Evolutionary conservation across 2,329 filamentous ascomycete species (phyloP).

Genomic region (Pseudocercospora macadamiae): DNA sequence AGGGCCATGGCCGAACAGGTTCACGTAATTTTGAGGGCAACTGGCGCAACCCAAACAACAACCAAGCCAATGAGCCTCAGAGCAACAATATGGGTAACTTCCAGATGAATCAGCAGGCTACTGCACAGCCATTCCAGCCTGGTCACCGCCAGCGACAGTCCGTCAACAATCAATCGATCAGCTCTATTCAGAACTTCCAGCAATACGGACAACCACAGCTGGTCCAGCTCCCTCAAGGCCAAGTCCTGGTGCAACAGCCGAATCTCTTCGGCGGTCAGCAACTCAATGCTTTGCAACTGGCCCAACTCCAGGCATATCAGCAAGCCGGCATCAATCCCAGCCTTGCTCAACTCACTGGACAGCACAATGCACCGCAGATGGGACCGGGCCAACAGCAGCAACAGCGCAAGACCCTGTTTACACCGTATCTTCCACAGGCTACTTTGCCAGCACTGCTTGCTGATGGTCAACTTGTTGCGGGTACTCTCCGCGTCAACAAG

Average conservation of each 20-base stretch:
- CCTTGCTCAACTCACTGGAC: slow-evolving; percentile 48
- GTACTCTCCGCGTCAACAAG: slow-evolving; percentile 97
- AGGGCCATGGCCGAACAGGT: slow-evolving; percentile 76
- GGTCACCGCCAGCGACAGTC: slow-evolving; percentile 86
- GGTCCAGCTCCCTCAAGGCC: slow-evolving; percentile 79
- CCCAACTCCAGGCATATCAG: slow-evolving; percentile 89
- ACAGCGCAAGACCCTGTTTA: slow-evolving; percentile 97
- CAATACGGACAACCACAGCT: slow-evolving; percentile 83
- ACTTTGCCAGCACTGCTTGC: slow-evolving; percentile 86
- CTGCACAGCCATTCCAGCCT: slow-evolving; percentile 79
- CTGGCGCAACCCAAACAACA: slow-evolving; percentile 80
- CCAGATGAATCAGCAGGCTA: slow-evolving; percentile 71
- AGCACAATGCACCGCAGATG: slow-evolving; percentile 39
- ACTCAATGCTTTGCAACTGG: slow-evolving; percentile 83
- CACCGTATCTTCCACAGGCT: slow-evolving; percentile 93
- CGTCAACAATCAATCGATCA: slow-evolving; percentile 78
- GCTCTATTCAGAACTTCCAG: slow-evolving; percentile 82
- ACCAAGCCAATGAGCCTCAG: slow-evolving; percentile 50
- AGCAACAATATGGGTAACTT: slow-evolving; percentile 62
- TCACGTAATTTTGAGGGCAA: slow-evolving; percentile 98
- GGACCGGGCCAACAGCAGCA: slow-evolving; percentile 70
- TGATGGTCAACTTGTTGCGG: slow-evolving; percentile 92
- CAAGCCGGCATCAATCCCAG: slow-evolving; percentile 69
- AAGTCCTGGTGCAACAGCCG: slow-evolving; percentile 77
- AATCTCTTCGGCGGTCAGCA: slow-evolving; percentile 84